Base-by-base conservation (phyloP, 108 stramenopile species). In the Epithemia pelagica region DNA sequence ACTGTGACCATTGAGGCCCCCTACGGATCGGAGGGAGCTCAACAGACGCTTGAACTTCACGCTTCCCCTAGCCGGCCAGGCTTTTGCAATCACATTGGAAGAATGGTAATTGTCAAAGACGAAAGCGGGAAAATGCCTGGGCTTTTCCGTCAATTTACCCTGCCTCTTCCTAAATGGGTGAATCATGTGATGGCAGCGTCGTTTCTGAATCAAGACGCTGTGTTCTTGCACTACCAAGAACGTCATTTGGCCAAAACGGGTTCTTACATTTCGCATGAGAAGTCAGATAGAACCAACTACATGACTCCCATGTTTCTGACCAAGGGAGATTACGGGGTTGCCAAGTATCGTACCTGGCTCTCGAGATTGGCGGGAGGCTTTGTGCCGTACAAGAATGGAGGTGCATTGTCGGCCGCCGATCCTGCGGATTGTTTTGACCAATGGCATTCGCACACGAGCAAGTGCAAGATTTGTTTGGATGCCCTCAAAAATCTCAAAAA, bases 191-290 rank as follows among this genome's bases (percentile, higher is more conserved):
- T 70, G 10, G 73, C 69, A 18, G 8, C 46, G 15, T 1, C 32
- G 5, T 78, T 78, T 33, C 2, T 78, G 27, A 69, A 78, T 55
- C 73, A 78, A 54, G 77, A 78, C 29, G 69, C 51, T 20, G 58
- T 78, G 3, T 74, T 74, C 28, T 30, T 78, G 46, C 77, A 78
- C 54, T 23, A 22, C 19, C 77, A 78, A 55, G 77, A 78, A 52
- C 68, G 73, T 0, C 2, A 31, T 18, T 29, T 78, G 30, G 33
- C 67, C 0, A 20, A 54, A 0, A 70, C 62, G 2, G 51, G 30
- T 1, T 21, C 66, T 67, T 77, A 72, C 58, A 54, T 20, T 21
- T 29, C 70, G 8, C 21, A 30, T 32, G 65, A 71, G 23, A 25
- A 66, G 18, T 0, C 70, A 18, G 33, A 70, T 30, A 46, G 15